These are phyloP conservation scores for Juncus inflexus DNA, from an alignment of 176 grass and related monocot genomes.

Conservation along the genomic window DNA sequence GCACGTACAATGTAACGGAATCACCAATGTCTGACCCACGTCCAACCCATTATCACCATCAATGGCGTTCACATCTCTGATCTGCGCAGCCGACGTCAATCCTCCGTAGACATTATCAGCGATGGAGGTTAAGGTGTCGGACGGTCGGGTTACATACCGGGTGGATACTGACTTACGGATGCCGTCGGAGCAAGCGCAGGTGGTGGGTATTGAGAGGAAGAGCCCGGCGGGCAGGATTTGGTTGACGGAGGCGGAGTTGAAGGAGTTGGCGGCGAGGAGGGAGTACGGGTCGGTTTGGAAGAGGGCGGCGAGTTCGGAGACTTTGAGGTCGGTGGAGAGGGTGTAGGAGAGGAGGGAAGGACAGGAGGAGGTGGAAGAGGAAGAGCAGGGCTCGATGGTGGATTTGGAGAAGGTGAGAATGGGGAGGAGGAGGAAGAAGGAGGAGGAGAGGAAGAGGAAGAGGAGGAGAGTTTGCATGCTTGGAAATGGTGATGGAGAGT, in stretches of 20 bases:
- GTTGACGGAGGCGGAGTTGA: constrained; percentile 49
- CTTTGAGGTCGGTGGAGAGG: constrained; percentile 77
- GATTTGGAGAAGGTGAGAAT: constrained; percentile 34
- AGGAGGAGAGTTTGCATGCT: constrained; percentile 13
- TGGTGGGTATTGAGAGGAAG: constrained; percentile 53
- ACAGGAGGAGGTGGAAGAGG: constrained; percentile 46
- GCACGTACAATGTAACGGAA: constrained; percentile 82
- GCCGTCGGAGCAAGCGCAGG: constrained; percentile 78
- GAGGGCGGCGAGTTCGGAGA: constrained; percentile 67
- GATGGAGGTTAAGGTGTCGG: constrained; percentile 61
- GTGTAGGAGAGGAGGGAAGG: constrained; percentile 79
- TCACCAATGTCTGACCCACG: constrained; percentile 52
- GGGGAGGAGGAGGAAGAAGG: constrained; percentile 6
- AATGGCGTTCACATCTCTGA: constrained; percentile 58
- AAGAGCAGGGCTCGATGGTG: constrained; percentile 68
- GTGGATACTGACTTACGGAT: constrained; percentile 56
- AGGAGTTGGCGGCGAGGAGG: constrained; percentile 75
- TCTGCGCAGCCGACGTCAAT: constrained; percentile 69
- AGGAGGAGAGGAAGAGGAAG: constrained; percentile 16
- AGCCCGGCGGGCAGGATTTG: constrained; percentile 80
- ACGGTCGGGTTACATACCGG: constrained; percentile 46
- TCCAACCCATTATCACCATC: constrained; percentile 36
- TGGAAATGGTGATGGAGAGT: background rate
- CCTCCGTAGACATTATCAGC: constrained; percentile 52
- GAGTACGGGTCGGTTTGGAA: constrained; percentile 62